phyloP scores from a whole-genome alignment of 2,329 filamentous ascomycete species.

The Catunica adiposa region DNA sequence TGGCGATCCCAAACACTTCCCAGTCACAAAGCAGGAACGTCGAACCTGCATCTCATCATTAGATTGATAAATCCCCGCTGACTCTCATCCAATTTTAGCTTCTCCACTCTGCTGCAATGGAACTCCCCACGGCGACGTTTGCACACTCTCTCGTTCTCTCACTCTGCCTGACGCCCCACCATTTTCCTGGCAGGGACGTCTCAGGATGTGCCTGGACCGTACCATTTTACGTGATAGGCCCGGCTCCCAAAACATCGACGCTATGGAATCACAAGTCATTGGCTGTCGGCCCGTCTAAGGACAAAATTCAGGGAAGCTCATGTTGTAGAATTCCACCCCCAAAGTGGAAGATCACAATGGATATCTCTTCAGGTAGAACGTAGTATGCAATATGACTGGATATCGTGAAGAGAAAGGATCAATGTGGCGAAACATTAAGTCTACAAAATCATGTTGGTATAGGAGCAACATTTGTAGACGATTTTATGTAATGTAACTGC shows the following conservation, averaged over 20 bases:
- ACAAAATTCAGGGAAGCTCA: too few species aligned
- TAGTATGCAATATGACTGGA: background rate
- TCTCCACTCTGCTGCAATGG: background rate
- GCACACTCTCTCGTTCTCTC: background rate
- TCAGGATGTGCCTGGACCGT: background rate
- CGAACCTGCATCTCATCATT: background rate
- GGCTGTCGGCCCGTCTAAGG: background rate
- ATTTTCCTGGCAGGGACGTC: background rate
- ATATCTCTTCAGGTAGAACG: background rate
- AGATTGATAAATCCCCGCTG: background rate
- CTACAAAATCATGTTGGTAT: too few species aligned
- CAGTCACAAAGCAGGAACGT: background rate
- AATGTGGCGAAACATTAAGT: too few species aligned
- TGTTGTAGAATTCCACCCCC: too few species aligned
- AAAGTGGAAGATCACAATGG: background rate
- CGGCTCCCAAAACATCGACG: background rate
- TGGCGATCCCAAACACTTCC: background rate
- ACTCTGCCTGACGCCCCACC: too few species aligned
- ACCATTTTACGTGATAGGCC: background rate
- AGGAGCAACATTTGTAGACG: too few species aligned
- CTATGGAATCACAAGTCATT: background rate
- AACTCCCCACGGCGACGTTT: background rate
- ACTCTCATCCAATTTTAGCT: background rate
- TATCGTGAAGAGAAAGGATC: background rate
- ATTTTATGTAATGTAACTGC: too few species aligned